Percentiles rank a stretch among this genome's conserved stretches.
Conservation (phyloP, 225 moss, liverwort and hornwort species). For the Physcomitrium patens region DNA sequence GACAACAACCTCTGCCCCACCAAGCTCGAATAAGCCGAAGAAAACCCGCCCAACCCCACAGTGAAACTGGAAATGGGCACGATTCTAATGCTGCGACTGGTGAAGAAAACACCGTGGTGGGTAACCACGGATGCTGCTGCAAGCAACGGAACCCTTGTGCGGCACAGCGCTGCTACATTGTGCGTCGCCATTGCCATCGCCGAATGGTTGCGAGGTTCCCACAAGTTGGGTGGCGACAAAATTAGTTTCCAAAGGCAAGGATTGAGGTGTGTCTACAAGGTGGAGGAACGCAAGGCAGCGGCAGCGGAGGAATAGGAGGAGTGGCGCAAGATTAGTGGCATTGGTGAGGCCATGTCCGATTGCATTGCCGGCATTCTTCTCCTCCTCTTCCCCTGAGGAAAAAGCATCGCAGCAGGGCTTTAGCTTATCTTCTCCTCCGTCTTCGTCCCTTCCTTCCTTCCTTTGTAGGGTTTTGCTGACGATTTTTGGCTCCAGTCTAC, state of each 20-base stretch:
- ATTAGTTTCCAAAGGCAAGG: not conserved
- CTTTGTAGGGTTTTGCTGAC: conserved; percentile 41
- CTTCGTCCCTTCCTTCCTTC: not conserved
- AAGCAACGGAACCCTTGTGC: conserved; percentile 42
- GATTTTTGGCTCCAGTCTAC: too few species aligned
- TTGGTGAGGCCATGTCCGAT: not conserved
- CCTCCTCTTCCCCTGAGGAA: not conserved
- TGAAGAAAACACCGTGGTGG: conserved; percentile 22
- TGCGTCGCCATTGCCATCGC: conserved; percentile 52
- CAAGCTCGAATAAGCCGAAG: conserved; percentile 30
- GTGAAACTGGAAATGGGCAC: not conserved
- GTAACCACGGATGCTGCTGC: conserved; percentile 37
- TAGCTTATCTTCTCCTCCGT: conserved; percentile 41
- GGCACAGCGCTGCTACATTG: conserved; percentile 46
- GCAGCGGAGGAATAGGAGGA: not conserved
- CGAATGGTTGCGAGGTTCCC: not conserved
- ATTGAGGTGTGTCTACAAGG: not conserved
- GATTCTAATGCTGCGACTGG: conserved; percentile 10
- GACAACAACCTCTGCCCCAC: conserved; percentile 47
- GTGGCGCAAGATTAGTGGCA: not conserved
- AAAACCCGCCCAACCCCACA: conserved; percentile 16
- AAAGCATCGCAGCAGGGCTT: conserved; percentile 31
- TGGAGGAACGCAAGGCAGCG: too few species aligned
- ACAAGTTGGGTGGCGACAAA: not conserved
- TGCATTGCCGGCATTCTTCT: not conserved